Conservation (phyloP, 192 early-diverging fungal species). For the Martensiomyces pterosporus region DNA sequence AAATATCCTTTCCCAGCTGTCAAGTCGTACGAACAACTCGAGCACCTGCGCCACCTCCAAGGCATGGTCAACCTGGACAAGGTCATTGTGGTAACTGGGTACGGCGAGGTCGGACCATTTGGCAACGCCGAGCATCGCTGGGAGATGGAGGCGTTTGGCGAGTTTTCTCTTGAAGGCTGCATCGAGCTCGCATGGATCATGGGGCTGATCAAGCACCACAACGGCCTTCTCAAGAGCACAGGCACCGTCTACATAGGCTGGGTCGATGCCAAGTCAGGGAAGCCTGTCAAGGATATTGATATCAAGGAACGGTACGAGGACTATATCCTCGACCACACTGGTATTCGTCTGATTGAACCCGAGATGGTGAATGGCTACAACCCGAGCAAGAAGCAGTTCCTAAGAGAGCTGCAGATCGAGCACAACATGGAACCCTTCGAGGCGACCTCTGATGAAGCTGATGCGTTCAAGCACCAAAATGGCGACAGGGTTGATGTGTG, state of each 20-base stretch:
- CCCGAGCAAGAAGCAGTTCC: conserved; percentile 73
- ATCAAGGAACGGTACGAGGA: conserved; percentile 90
- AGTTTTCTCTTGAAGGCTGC: conserved; percentile 55
- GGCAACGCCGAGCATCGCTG: conserved; percentile 89
- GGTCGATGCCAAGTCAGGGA: conserved; percentile 80
- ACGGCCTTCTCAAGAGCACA: conserved; percentile 68
- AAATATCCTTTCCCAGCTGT: conserved; percentile 74
- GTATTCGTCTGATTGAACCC: conserved; percentile 92
- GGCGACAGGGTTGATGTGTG: conserved; percentile 65
- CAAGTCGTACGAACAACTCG: conserved; percentile 53
- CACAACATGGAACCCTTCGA: conserved; percentile 87
- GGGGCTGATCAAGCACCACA: conserved; percentile 87
- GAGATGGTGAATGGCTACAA: conserved; percentile 82
- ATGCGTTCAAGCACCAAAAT: conserved; percentile 79
- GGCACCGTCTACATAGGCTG: conserved; percentile 77
- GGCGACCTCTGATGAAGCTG: conserved; percentile 81
- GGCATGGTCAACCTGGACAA: conserved; percentile 86
- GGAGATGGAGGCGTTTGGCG: conserved; percentile 91
- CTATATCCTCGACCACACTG: conserved; percentile 82
- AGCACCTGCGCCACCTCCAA: conserved; percentile 59
- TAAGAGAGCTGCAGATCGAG: conserved; percentile 87
- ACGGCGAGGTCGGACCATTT: conserved; percentile 89
- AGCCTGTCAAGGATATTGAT: conserved; percentile 79
- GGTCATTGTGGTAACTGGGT: conserved; percentile 86
- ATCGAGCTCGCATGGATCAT: conserved; percentile 98